Evolutionary conservation across 352 stramenopile species (phyloP).

Genomic region (Sclerospora graminicola): DNA sequence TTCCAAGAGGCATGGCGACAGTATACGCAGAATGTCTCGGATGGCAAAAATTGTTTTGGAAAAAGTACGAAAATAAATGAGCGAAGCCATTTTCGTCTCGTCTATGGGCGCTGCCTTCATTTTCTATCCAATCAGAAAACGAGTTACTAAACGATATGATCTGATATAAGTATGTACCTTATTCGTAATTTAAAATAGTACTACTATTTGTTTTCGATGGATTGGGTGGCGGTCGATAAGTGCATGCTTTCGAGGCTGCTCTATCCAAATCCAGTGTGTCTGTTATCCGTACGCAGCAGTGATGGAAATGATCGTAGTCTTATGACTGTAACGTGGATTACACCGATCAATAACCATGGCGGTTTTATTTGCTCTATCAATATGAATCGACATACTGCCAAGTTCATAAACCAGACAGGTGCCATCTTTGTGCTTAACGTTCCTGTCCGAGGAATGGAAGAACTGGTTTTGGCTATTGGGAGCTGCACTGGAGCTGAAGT

Average conservation of each 20-base stretch:
- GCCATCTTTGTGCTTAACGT: constrained; percentile 71
- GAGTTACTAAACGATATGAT: too few relatives aligned
- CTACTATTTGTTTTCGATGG: constrained; percentile 8
- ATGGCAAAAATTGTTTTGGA: too few relatives aligned
- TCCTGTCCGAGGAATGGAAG: constrained; percentile 55
- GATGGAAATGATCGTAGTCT: constrained; percentile 25
- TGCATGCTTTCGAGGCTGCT: constrained; percentile 69
- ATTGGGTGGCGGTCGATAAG: constrained; percentile 50
- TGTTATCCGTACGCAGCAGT: constrained; percentile 35
- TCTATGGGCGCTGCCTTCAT: too few relatives aligned
- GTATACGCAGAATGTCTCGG: too few relatives aligned
- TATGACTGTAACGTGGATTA: constrained; percentile 85
- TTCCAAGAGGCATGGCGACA: constrained; percentile 12
- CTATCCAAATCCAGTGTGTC: constrained; percentile 74
- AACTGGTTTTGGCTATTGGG: constrained; percentile 69
- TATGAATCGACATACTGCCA: constrained; percentile 46
- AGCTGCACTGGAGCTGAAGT: constrained; percentile 34
- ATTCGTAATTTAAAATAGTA: too few relatives aligned
- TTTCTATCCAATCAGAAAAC: too few relatives aligned
- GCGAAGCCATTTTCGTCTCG: too few relatives aligned
- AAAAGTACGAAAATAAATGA: too few relatives aligned
- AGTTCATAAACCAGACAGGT: constrained; percentile 37
- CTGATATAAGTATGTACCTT: too few relatives aligned
- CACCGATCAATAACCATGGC: constrained; percentile 81
- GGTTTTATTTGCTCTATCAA: constrained; percentile 82